These are phyloP conservation scores for Fusarium duplospermum DNA, from an alignment of 2,329 filamentous ascomycete species.

Conservation along the genomic window DNA sequence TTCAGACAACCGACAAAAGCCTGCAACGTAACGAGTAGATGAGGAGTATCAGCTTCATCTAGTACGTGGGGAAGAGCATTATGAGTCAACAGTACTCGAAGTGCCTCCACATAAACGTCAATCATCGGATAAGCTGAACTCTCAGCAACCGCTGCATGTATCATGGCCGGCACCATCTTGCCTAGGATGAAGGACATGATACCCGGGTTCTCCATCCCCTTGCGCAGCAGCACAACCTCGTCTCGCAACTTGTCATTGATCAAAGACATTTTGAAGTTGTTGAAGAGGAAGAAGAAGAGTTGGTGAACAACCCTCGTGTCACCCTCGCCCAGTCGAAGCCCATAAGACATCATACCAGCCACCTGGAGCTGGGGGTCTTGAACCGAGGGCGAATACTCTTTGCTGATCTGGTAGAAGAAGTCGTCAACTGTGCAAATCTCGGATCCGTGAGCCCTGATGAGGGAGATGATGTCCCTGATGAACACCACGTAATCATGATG, in stretches of 20 bases:
- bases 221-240: slow-evolving; percentile 58
- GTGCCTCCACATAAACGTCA: slow-evolving; percentile 61
- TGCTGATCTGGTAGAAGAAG: slow-evolving; percentile 68
- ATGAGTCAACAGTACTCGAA: slow-evolving; percentile 51
- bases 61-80: slow-evolving; percentile 54
- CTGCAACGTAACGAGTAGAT: slow-evolving; percentile 49
- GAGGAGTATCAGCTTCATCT: slow-evolving; percentile 46
- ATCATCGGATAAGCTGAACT: slow-evolving; percentile 60
- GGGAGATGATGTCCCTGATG: slow-evolving; percentile 62
- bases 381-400: slow-evolving; percentile 65
- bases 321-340: slow-evolving; percentile 64
- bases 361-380: slow-evolving; percentile 68
- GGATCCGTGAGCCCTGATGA: slow-evolving; percentile 65
- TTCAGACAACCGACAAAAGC: slow-evolving; percentile 46
- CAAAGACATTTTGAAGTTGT: slow-evolving; percentile 67
- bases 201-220: slow-evolving; percentile 59
- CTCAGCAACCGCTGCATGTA: slow-evolving; percentile 52
- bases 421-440: slow-evolving; percentile 65
- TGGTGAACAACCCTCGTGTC: slow-evolving; percentile 60
- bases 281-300: slow-evolving; percentile 68
- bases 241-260: slow-evolving; percentile 60
- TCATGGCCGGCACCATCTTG: slow-evolving; percentile 66
- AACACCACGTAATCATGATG: slow-evolving; percentile 64
- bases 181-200: slow-evolving; percentile 61
- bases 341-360: slow-evolving; percentile 67